These are phyloP conservation scores for Pseudogymnoascus sp. DNA, from an alignment of 2,329 filamentous ascomycete species.

Conservation along the genomic window DNA sequence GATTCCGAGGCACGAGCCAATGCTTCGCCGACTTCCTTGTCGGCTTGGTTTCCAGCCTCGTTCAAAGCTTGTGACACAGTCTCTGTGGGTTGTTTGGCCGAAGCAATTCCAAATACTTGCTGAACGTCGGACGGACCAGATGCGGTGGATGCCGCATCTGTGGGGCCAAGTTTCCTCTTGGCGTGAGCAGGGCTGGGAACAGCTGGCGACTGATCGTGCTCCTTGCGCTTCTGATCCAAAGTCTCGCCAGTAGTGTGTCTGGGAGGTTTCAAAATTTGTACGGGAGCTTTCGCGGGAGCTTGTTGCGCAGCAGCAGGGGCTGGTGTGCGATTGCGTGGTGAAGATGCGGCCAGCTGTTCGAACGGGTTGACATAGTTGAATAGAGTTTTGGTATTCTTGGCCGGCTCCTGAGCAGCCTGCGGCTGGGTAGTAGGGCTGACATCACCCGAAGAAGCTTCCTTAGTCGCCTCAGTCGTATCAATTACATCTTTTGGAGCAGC, in stretches of 20 bases:
- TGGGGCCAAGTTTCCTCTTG: conserved; percentile 24
- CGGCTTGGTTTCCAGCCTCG: conserved; percentile 53
- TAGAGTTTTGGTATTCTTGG: conserved; percentile 28
- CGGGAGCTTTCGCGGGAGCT: conserved; percentile 19
- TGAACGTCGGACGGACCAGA: conserved; percentile 31
- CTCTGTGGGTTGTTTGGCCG: conserved; percentile 40
- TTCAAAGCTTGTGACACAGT: conserved; percentile 64
- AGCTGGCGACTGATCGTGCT: conserved; percentile 20
- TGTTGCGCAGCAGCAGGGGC: conserved; percentile 36
- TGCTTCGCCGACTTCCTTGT: conserved; percentile 56
- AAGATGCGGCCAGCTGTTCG: conserved; percentile 58
- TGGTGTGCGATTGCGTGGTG: conserved; percentile 51
- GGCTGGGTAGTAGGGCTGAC: conserved; percentile 19
- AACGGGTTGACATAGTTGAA: conserved; percentile 69
- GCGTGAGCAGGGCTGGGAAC: conserved; percentile 21
- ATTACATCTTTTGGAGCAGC: conserved; percentile 27
- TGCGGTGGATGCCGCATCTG: conserved; percentile 20
- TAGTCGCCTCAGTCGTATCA: conserved; percentile 36
- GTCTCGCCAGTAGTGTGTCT: conserved; percentile 20
- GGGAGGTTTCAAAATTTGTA: conserved; percentile 28
- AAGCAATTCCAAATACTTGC: conserved; percentile 26
- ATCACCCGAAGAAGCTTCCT: conserved; percentile 35
- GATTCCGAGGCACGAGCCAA: conserved; percentile 38
- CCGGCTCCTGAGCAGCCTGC: conserved; percentile 11
- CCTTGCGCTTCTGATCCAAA: conserved; percentile 25